Base-by-base conservation (phyloP, 1,139 yeast genomes). In the Hansenula lynferdii region DNA sequence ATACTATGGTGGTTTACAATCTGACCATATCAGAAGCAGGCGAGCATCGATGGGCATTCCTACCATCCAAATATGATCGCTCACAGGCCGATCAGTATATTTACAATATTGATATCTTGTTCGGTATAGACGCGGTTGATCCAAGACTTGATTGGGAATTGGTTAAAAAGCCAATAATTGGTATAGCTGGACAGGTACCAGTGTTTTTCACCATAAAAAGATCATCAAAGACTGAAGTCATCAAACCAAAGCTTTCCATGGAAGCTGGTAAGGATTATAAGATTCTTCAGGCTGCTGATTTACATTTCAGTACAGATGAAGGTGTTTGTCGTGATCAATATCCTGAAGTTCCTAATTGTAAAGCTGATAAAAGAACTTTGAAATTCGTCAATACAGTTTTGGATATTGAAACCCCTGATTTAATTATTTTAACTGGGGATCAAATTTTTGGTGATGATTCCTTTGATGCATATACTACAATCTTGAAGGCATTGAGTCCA, bases 371-470 rank as follows among this genome's bases (percentile, higher is more conserved):
- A 1, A 69, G 84, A 40, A 85, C 97, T 0, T 47, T 75, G 31
- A 54, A 60, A n/a, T 85, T 87, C 52, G 53, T 89, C 14, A 68
- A 75, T n/a, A 58, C 60, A 20, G 82, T 85, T 0, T 62, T 90
- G 36, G 90, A 84, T 42, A 44, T 69, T 1, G 97, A 90, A 56
- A 60, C 70, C 25, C 97, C 97, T 0, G 89, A 89, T 56, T 59
- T 89, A 32, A 92, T 86, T 0, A 86, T 87, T 0, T 64, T 86
- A 42, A 80, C 96, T 0, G 97, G 97, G 8, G 97, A 90, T 61
- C 94, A 85, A 56, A 92, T 85, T 53, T 85, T 77, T 68, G 69
- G 69, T 12, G 65, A 62, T 33, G 92, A 90, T 6, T 72, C 69
- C 5, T 70, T 87, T 6, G 97, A 90, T 54, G 70, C 95, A 0